Evolutionary conservation across 768 basidiomycete genomes (phyloP), one percentile per base, ranked within the genome.

Genomic region (Lactarius quietus): DNA sequence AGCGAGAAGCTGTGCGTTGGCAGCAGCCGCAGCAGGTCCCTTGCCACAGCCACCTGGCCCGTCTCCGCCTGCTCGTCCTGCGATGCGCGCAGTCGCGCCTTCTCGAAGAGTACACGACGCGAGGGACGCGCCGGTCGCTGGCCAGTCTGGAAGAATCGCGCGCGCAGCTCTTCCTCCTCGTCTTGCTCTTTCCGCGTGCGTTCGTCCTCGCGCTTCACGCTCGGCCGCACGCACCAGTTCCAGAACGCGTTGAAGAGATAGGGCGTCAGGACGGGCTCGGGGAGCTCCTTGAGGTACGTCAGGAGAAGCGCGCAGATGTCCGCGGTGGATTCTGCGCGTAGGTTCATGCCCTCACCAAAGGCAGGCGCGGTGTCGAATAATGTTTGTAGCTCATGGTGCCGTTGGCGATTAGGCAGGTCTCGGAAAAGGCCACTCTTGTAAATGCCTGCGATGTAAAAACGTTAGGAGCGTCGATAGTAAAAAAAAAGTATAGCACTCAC

Each of bases 21-120:
- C 6, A 84, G 77, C 53, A 86, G 77, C 8, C 81, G 80, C n/a
- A 86, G 77, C 58, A 85, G 71, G 68, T 81, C 74, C 62, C 81
- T 81, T 17, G 83, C 82, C 31, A 75, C 74, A 17, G 74, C 68
- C 8, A 69, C 57, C 65, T 78, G 80, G 29, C 76, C 63, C 55
- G 70, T 65, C 53, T 69, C 64, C 38, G 70, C 70, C 51, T 62
- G 36, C 8, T 70, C 69, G n/a, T 65, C 68, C 28, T 56, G 48
- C 7, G 53, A 51, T 0, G 61, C 51, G 10, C 64, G 61, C 18
- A 43, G 28, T 28, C 38, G 53, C 29, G 64, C 18, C 23, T 57
- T 65, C 9, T 64, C 66, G 17, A 57, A 62, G n/a, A 63, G 65
- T 14, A 58, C 51, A 18, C 60, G 61, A 14, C 38, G 35, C 12